Percentiles rank a stretch among this genome's conserved stretches.
Evolutionary conservation across 352 stramenopile species (phyloP).

Genomic region (Phytophthora sp.): DNA sequence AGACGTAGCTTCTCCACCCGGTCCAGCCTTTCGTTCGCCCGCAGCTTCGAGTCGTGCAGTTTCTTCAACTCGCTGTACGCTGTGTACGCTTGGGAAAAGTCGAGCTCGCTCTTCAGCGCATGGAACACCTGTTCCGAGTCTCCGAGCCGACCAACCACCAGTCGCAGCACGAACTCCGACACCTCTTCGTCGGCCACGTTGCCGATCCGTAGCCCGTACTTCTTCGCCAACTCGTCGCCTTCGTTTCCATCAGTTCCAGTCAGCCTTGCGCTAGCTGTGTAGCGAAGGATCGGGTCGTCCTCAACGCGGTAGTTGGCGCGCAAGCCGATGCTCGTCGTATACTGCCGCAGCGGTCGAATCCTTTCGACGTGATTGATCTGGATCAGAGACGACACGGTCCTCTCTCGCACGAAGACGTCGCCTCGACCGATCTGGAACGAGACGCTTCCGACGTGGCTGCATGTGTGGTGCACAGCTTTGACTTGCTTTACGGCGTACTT

Average conservation of each 20-base stretch:
- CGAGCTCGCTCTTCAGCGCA: slow-evolving; percentile 37
- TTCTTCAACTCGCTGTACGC: slow-evolving; percentile 45
- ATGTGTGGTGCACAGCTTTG: slow-evolving; percentile 2
- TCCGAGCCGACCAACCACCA: slow-evolving; percentile 35
- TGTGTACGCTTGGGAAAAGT: slow-evolving; percentile 39
- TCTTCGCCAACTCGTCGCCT: slow-evolving; percentile 16
- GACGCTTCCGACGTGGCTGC: slow-evolving; percentile 5
- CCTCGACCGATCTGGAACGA: slow-evolving; percentile 42
- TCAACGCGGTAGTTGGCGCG: slow-evolving; percentile 38
- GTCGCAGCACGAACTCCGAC: slow-evolving; percentile 38
- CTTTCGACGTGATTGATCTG: slow-evolving; percentile 25
- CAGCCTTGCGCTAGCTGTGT: slow-evolving; percentile 55
- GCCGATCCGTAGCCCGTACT: slow-evolving; percentile 21
- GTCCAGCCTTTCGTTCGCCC: slow-evolving; percentile 8
- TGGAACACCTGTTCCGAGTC: slow-evolving; percentile 41
- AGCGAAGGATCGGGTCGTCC: slow-evolving; percentile 70
- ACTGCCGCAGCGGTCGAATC: slow-evolving; percentile 19
- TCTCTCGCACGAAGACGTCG: too few species aligned
- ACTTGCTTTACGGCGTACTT: slow-evolving; percentile 15
- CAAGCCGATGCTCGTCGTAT: slow-evolving; percentile 47
- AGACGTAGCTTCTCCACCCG: slow-evolving; percentile 5
- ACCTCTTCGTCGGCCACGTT: slow-evolving; percentile 44
- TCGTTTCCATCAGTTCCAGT: too few species aligned
- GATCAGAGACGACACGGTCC: slow-evolving; percentile 15
- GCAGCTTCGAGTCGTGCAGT: slow-evolving; percentile 14